Conservation (phyloP, 1,139 yeast genomes). For the Candida frijolesensis region DNA sequence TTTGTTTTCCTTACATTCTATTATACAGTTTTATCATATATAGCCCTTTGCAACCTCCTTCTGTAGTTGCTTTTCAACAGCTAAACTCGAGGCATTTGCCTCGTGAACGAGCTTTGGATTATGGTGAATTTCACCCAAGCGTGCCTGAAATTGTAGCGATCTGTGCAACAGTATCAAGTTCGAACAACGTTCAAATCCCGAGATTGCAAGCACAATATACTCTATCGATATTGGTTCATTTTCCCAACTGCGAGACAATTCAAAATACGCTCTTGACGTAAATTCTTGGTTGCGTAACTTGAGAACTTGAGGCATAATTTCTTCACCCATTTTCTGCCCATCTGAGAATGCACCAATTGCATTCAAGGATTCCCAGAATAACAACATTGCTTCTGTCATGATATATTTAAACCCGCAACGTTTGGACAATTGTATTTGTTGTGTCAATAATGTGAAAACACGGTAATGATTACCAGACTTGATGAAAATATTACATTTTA, state of each 20-base stretch:
- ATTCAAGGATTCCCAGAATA: slow-evolving; percentile 40
- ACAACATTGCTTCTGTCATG: slow-evolving; percentile 41
- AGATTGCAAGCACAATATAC: slow-evolving; percentile 43
- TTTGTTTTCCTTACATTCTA: not conserved
- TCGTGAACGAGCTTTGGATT: not conserved
- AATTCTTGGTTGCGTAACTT: slow-evolving; percentile 33
- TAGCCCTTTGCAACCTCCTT: slow-evolving; percentile 3
- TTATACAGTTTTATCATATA: slow-evolving; percentile 3
- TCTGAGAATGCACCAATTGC: slow-evolving; percentile 39
- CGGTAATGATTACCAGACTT: slow-evolving; percentile 40
- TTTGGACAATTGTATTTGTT: slow-evolving; percentile 45
- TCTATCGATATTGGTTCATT: slow-evolving; percentile 29
- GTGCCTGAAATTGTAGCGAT: slow-evolving; percentile 36
- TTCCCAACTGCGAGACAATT: slow-evolving; percentile 32
- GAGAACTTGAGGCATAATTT: slow-evolving; percentile 43
- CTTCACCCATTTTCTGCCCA: slow-evolving; percentile 33
- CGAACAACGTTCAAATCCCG: slow-evolving; percentile 40
- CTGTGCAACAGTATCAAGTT: slow-evolving; percentile 30
- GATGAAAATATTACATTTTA: slow-evolving; percentile 45
- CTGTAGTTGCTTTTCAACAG: slow-evolving; percentile 20
- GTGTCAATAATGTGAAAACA: slow-evolving; percentile 46
- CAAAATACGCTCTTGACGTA: slow-evolving; percentile 39
- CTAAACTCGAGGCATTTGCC: not conserved
- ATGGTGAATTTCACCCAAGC: slow-evolving; percentile 29
- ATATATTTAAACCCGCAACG: slow-evolving; percentile 41